These are phyloP conservation scores for Astrocystis sublimbata DNA, from an alignment of 495 filamentous ascomycete genomes.

Conservation along the genomic window DNA sequence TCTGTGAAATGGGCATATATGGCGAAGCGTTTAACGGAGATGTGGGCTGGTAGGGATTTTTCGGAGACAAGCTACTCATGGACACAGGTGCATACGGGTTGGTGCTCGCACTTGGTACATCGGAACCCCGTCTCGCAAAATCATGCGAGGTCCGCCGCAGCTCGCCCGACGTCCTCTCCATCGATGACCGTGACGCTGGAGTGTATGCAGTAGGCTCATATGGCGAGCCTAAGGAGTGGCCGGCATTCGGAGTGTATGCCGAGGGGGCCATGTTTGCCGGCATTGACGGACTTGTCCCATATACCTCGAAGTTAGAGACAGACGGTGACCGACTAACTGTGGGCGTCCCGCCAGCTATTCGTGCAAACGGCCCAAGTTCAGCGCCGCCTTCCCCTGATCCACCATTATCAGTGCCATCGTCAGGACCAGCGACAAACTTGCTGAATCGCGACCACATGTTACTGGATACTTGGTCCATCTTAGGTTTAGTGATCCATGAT, in stretches of 20 bases:
- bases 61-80: constrained; percentile 26
- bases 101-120: constrained; percentile 39
- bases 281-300: constrained; percentile 46
- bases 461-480: constrained; percentile 87
- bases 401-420: constrained; percentile 61
- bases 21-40: constrained; percentile 27
- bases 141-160: constrained; percentile 46
- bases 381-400: constrained; percentile 56
- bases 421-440: constrained; percentile 92
- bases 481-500: constrained; percentile 88
- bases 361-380: constrained; percentile 78
- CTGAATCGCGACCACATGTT: constrained; percentile 88
- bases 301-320: constrained; percentile 72
- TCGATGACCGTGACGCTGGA: constrained; percentile 40
- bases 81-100: constrained; percentile 35
- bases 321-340: constrained; percentile 80
- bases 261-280: constrained; percentile 27
- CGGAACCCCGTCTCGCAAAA: constrained; percentile 44
- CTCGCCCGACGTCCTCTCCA: constrained; percentile 48
- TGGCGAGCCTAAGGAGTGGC: constrained; percentile 32
- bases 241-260: constrained; percentile 34
- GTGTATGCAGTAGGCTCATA: constrained; percentile 45
- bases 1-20: constrained; percentile 26
- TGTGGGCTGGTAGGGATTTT: constrained; percentile 33
- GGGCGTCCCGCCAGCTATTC: constrained; percentile 74